Evolutionary conservation across 2,329 filamentous ascomycete genomes (phyloP).

Genomic region (Pseudogymnoascus sp.): DNA sequence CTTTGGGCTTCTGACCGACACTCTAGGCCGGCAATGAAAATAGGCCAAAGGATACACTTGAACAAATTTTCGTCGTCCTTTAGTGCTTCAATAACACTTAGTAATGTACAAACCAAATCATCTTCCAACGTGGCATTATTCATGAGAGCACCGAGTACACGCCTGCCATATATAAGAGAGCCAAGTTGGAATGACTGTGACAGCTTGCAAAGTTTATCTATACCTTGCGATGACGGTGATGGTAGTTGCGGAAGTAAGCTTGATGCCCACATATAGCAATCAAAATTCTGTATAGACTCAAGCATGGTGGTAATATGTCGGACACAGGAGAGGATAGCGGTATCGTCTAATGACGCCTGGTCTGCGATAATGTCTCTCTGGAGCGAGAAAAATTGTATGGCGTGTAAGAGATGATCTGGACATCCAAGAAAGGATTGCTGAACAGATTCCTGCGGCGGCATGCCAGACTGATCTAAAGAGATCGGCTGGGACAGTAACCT

Average conservation of each 20-base stretch:
- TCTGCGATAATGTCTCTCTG: constrained; percentile 5
- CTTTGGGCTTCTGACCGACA: constrained; percentile 19
- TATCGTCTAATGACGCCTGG: not conserved
- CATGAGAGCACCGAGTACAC: constrained; percentile 24
- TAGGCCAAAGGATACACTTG: constrained; percentile 30
- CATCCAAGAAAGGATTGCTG: constrained; percentile 31
- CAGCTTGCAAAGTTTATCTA: constrained; percentile 21
- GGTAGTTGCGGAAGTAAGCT: not conserved
- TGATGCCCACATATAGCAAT: not conserved
- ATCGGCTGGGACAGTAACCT: constrained; percentile 23
- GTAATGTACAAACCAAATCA: constrained; percentile 20
- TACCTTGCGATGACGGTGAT: constrained; percentile 14
- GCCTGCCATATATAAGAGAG: constrained; percentile 26
- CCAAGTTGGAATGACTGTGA: constrained; percentile 26
- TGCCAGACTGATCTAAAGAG: constrained; percentile 11
- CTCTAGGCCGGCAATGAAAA: constrained; percentile 30
- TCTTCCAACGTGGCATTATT: constrained; percentile 9
- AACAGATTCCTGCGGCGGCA: constrained; percentile 21
- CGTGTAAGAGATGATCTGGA: constrained; percentile 26
- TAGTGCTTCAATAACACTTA: constrained; percentile 21
- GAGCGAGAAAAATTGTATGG: constrained; percentile 10
- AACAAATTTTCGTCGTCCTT: constrained; percentile 8
- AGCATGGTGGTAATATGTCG: not conserved
- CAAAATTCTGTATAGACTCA: not conserved
- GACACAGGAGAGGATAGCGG: constrained; percentile 1